phyloP scores from a whole-genome alignment of 805 yeast species.

The Nakazawaea anatomiae region DNA sequence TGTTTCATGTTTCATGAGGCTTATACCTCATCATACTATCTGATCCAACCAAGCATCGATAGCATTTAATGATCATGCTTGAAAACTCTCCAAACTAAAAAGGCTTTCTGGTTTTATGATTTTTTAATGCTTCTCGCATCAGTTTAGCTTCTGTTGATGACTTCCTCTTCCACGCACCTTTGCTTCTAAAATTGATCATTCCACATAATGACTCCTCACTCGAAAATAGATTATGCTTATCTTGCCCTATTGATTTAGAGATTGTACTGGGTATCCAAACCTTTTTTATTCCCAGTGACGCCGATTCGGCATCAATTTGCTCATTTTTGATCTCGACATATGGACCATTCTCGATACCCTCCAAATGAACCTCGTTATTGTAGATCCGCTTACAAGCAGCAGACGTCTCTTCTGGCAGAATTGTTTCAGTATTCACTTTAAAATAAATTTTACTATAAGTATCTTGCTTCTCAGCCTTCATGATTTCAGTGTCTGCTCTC shows the following conservation, averaged over 20 bases:
- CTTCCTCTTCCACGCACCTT: conserved; percentile 12
- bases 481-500: conserved; percentile 16
- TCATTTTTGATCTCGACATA: not conserved
- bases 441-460: conserved; percentile 2
- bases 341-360: not conserved
- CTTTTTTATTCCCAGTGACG: not conserved
- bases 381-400: not conserved
- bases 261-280: conserved; percentile 3
- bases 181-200: conserved; percentile 1
- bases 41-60: too few relatives aligned
- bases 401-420: not conserved
- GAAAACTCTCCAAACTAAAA: not conserved
- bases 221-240: not conserved
- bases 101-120: too few relatives aligned
- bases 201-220: conserved; percentile 4
- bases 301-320: not conserved
- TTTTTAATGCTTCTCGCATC: not conserved
- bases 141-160: conserved; percentile 21
- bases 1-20: too few relatives aligned
- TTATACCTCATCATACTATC: too few relatives aligned
- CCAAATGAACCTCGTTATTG: not conserved
- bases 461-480: conserved; percentile 23
- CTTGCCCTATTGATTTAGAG: conserved; percentile 1
- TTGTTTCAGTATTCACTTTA: not conserved
- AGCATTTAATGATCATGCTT: too few relatives aligned